Base-by-base conservation (phyloP, 1,284 basidiomycete species). In the Tremellales sp. region DNA sequence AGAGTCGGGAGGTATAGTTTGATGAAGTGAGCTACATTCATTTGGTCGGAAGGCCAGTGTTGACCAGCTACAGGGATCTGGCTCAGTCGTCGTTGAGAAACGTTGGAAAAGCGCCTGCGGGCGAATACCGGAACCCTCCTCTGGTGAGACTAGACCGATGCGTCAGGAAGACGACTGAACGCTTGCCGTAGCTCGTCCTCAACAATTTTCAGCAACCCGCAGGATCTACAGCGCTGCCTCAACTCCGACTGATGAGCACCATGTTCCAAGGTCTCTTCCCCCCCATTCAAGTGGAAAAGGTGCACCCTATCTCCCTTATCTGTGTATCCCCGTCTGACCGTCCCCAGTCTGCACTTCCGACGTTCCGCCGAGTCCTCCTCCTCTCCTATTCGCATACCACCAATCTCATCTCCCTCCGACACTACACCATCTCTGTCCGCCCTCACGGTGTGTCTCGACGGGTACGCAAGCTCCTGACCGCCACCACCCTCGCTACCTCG, bases 381-480 rank as follows among this genome's bases (percentile, higher is more conserved):
- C 77, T 98, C 46, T 85, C 92, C 8, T 97, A 97, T 78, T 89
- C 93, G 70, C 75, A 86, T 16, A 83, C 86, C 16, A 85, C 82
- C 18, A 85, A 83, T 36, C 93, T 92, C 6, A 79, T 99, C 65
- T 92, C 97, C 64, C 83, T 93, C 71, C 82, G 94, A 34, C 94
- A 99, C 75, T 98, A 86, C 70, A 79, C 92, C 59, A 97, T 99
- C 74, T 86, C 88, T 8, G 88, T 99, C 47, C 90, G 92, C 63
- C 87, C 93, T 1, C 87, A 93, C 63, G 94, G 94, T 41, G 85
- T 98, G 16, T 94, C 92, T 14, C 84, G 84, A 65, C 84, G 90
- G 46, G 86, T 99, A n/a, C 82, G 92, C 9, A 85, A 85, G 54
- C 79, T 97, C 25, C 79, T 99, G 43, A 75, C 75, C 26, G 70